Conservation (phyloP, 2,329 filamentous ascomycete genomes). For the Aspergillus awamori region DNA sequence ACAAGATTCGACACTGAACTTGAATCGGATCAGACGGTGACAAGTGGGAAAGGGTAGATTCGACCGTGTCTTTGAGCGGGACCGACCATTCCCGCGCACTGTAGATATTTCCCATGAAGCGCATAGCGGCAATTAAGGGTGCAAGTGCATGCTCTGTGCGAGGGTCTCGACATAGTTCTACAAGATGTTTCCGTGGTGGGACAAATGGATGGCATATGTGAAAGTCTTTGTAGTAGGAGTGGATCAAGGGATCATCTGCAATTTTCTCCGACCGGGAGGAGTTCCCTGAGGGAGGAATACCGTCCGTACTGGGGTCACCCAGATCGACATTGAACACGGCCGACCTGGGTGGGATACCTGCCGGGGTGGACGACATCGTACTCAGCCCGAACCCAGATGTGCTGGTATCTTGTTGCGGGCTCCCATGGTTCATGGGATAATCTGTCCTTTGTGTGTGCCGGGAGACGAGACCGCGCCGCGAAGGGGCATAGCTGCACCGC, state of each 20-base stretch:
- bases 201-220: constrained; percentile 35
- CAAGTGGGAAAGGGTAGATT: constrained; percentile 15
- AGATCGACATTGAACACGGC: too few relatives aligned
- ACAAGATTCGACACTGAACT: constrained; percentile 31
- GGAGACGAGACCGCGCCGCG: constrained; percentile 44
- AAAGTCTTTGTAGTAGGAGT: constrained; percentile 38
- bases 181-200: constrained; percentile 27
- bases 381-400: too few relatives aligned
- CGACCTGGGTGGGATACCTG: neutral
- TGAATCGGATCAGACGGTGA: constrained; percentile 4
- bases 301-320: neutral
- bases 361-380: too few relatives aligned
- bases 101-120: constrained; percentile 34
- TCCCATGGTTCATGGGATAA: too few relatives aligned
- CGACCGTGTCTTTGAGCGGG: constrained; percentile 19
- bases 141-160: constrained; percentile 14
- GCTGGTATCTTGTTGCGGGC: too few relatives aligned
- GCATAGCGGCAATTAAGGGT: constrained; percentile 32
- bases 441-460: neutral
- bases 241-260: constrained; percentile 21
- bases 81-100: constrained; percentile 22
- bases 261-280: constrained; percentile 6
- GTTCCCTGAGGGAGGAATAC: neutral
- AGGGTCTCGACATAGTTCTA: constrained; percentile 19
- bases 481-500: constrained; percentile 53